Base-by-base conservation (phyloP, 805 yeast species). In the Pichia pseudocactophila region DNA sequence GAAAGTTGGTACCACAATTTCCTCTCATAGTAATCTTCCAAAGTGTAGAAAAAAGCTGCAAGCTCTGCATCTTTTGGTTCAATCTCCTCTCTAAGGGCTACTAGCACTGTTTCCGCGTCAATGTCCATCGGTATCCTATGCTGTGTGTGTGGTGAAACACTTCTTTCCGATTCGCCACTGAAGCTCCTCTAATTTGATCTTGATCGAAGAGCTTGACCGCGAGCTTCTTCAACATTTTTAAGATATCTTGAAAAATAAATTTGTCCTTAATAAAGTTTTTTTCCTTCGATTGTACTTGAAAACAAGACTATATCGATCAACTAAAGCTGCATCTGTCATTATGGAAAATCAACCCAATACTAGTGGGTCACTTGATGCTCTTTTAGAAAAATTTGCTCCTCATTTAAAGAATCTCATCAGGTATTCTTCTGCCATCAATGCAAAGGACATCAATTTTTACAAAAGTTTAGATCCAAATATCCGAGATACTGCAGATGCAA, bases 1-100 rank as follows among this genome's bases (percentile, higher is more conserved):
- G 96, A 85, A 58, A 92, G 73, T 68, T 92, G 97, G 65, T 82
- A 94, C 97, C 97, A 92, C 59, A 90, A 73, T 62, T 87, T 88
- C 52, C 95, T 71, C 57, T 88, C 96, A 64, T 86, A 83, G 44
- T 70, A 69, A 54, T 87, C 96, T 57, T 89, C 97, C 58, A 90
- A 73, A 41, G 76, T 73, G 56, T 76, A 80, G 53, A 82, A 73
- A 7, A 70, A 60, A 25, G 78, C 74, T 9, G 77, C 68, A 40
- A 88, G 67, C 32, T 80, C 86, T 1, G 50, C 35, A 39, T 57
- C 57, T 3, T 51, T 54, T 3, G 74, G 66, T 45, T 82, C 85
- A 4, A 79, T 69, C 55, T 80, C 82, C 53, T 71, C 70, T 41
- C 95, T 76, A 40, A 87, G 68, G 3, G 78, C 71, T 19, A 76